These are phyloP conservation scores for Trichoderma sp. DNA, from an alignment of 2,329 filamentous ascomycete genomes.

Conservation along the genomic window DNA sequence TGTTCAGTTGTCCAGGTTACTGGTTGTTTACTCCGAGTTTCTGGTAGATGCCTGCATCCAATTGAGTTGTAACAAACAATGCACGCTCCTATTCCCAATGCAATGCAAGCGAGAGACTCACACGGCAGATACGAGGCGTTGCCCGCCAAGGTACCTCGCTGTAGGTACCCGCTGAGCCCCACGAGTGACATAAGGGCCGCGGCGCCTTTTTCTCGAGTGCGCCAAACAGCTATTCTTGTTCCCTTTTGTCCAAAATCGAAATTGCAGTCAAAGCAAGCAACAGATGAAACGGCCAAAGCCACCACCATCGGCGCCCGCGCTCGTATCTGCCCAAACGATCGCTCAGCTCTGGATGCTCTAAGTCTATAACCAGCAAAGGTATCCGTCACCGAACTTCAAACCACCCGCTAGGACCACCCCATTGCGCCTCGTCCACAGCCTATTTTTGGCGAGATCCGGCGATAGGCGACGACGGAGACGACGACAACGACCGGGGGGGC, in stretches of 20 bases:
- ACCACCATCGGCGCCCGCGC: neutral
- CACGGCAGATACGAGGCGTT: neutral
- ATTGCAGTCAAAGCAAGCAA: neutral
- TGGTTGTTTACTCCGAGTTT: neutral
- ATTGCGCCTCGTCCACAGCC: neutral
- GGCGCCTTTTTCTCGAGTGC: neutral
- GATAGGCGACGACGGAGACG: neutral
- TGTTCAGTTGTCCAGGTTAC: neutral
- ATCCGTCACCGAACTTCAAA: neutral
- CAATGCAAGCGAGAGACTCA: neutral
- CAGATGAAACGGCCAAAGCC: slow-evolving; percentile 2
- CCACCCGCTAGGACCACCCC: neutral
- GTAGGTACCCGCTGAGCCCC: neutral
- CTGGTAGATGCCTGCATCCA: neutral
- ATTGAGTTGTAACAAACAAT: neutral
- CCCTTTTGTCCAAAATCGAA: neutral
- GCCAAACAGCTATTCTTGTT: neutral
- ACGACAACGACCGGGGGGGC: neutral
- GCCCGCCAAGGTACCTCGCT: neutral
- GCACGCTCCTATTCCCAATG: neutral
- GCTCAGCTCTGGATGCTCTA: neutral
- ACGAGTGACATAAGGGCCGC: slow-evolving; percentile 1
- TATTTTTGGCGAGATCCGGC: neutral
- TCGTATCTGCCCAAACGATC: neutral
- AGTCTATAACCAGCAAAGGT: neutral